Base-by-base conservation (phyloP, 2,329 filamentous ascomycete genomes). In the Colletotrichum somersetense region DNA sequence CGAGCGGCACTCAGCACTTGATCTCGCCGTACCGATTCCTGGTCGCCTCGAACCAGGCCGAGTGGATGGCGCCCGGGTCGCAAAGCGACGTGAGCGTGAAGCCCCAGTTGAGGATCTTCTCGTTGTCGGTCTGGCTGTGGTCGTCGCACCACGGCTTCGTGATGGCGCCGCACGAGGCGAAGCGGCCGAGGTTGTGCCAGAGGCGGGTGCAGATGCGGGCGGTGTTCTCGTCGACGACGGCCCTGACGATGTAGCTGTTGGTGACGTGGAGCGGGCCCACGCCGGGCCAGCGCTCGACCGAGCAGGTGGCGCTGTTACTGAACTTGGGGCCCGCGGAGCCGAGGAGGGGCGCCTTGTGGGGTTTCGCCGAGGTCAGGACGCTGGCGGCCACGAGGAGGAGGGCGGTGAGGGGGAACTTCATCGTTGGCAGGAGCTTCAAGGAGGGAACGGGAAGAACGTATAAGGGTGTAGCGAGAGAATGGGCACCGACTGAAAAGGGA, bases 171-270 rank as follows among this genome's bases (percentile, higher is more conserved):
- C 53, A 56, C 33, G 53, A 56, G 20, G 7, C 1, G 53, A 56
- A 56, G 53, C 53, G 53, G 33, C 53, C 38, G 53, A 56, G 33
- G 4, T 56, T 56, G 33, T 56, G 53, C 53, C 53, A 56, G 11
- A 56, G 53, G 10, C 53, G 53, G 33, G 30, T 20, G 30, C 53
- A 56, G 20, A 56, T 35, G 11, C 53, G 53, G 20, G 53, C 7
- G 33, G 11, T 12, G 53, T 5, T 56, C 33, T 56, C 53, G 33
- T 56, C 20, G 33, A 56, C 33, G 30, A 23, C 5, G 33, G 53
- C 18, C 1, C 4, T 14, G 10, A 56, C 20, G 1, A 6, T 12
- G 18, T 38, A 56, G 33, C 53, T 56, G 11, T 56, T 35, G 10
- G 53, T 56, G 20, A 56, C 18, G 20, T 20, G 6, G 38, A 33